Percentiles rank a stretch among this genome's conserved stretches.
These are phyloP conservation scores for Alternaria brassicicola DNA, from an alignment of 2,329 filamentous ascomycete species.

Conservation along the genomic window DNA sequence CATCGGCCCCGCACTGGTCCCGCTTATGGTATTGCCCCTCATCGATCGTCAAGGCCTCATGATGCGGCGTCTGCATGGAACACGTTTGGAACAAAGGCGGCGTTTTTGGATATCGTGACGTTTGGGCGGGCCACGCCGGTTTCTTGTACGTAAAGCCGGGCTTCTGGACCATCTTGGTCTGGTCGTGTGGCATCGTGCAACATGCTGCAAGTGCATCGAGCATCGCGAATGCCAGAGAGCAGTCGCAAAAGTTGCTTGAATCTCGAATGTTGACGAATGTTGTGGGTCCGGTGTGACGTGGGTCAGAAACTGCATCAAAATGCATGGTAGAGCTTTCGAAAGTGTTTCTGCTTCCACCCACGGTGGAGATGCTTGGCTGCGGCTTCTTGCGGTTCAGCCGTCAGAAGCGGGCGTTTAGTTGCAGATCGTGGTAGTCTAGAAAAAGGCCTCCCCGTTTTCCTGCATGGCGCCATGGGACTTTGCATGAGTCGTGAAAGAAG, in stretches of 20 bases:
- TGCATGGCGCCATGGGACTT: conserved; percentile 30
- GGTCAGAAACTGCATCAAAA: conserved; percentile 20
- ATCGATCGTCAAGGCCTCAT: conserved; percentile 37
- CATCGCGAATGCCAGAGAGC: conserved; percentile 1
- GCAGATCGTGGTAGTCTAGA: conserved; percentile 36
- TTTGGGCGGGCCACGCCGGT: conserved; percentile 14
- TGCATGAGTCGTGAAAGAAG: conserved; percentile 16
- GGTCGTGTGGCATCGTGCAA: conserved; percentile 31
- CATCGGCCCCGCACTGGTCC: conserved; percentile 25
- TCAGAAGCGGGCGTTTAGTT: conserved; percentile 22
- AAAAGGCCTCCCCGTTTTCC: conserved; percentile 26
- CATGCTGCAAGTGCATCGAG: conserved; percentile 1
- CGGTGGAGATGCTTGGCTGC: conserved; percentile 31
- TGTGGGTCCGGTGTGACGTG: conserved; percentile 23
- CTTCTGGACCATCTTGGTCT: conserved; percentile 17
- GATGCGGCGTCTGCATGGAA: conserved; percentile 28
- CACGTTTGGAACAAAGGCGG: conserved; percentile 19
- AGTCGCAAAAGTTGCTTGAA: conserved; percentile 2
- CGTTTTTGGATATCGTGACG: conserved; percentile 35
- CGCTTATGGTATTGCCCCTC: conserved; percentile 21
- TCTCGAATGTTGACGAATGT: neutral
- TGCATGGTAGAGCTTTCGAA: conserved; percentile 16
- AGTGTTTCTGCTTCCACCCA: conserved; percentile 14
- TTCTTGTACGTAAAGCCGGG: conserved; percentile 33
- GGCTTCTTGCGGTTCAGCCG: conserved; percentile 32